Conservation (phyloP, 139 green algal genomes). For the Chloropicon primus region DNA sequence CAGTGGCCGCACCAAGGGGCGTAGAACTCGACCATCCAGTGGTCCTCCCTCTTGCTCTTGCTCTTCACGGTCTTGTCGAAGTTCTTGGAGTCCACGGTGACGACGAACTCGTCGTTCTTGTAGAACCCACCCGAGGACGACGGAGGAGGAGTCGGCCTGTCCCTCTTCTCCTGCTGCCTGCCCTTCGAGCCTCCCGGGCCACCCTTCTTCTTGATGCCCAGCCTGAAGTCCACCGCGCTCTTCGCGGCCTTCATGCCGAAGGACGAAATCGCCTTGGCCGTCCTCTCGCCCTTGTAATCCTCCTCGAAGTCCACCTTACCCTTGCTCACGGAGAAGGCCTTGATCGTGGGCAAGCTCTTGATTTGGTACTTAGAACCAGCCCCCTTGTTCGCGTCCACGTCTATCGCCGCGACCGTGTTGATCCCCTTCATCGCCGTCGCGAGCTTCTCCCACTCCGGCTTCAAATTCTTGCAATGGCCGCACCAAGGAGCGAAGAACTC, state of each 20-base stretch:
- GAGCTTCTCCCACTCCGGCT: slow-evolving; percentile 37
- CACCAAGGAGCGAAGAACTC: slow-evolving; percentile 42
- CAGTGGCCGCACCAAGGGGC: slow-evolving; percentile 61
- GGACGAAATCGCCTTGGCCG: slow-evolving; percentile 56
- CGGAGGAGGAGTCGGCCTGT: not conserved
- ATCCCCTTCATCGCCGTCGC: slow-evolving; percentile 52
- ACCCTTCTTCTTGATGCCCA: slow-evolving; percentile 28
- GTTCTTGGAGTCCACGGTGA: slow-evolving; percentile 49
- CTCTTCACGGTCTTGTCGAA: slow-evolving; percentile 60
- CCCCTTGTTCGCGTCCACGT: slow-evolving; percentile 7
- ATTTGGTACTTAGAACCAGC: not conserved
- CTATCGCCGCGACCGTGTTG: slow-evolving; percentile 37
- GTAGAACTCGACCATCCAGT: slow-evolving; percentile 71
- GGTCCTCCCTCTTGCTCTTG: slow-evolving; percentile 32
- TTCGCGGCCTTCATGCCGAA: slow-evolving; percentile 58
- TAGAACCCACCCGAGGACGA: slow-evolving; percentile 32
- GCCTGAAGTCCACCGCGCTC: slow-evolving; percentile 22
- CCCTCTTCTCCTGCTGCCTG: not conserved
- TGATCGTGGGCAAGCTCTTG: slow-evolving; percentile 11
- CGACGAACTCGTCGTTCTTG: slow-evolving; percentile 38
- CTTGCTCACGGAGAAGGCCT: slow-evolving; percentile 1
- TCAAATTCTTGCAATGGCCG: slow-evolving; percentile 38
- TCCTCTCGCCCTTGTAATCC: slow-evolving; percentile 57
- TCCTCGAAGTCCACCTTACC: not conserved
- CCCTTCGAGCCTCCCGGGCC: not conserved